These are phyloP conservation scores for Yamadazyma ubonensis DNA, from an alignment of 805 yeast genomes.

Conservation along the genomic window DNA sequence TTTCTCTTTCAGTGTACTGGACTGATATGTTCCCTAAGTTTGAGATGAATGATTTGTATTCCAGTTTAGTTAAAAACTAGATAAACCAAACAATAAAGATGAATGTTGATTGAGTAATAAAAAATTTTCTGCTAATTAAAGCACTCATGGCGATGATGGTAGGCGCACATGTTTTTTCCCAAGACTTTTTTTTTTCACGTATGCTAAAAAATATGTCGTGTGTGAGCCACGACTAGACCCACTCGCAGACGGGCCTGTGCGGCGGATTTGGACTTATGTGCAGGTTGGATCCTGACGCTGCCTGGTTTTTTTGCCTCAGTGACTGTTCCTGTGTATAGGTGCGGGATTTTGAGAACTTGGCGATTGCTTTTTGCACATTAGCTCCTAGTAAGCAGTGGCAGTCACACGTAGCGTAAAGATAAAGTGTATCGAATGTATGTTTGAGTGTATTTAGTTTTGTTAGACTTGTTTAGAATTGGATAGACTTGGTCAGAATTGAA, in stretches of 20 bases:
- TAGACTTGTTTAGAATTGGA: too few species aligned
- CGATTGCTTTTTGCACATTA: background rate
- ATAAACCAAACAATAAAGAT: slow-evolving; percentile 11
- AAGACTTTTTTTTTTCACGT: too few species aligned
- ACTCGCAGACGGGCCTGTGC: too few species aligned
- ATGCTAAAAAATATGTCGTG: too few species aligned
- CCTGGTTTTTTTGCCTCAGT: too few species aligned
- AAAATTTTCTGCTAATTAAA: slow-evolving; percentile 1
- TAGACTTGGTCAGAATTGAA: too few species aligned
- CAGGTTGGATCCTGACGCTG: background rate
- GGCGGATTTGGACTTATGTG: background rate
- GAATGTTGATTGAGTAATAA: slow-evolving; percentile 2
- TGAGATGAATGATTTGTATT: slow-evolving; percentile 6
- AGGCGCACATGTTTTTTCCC: background rate
- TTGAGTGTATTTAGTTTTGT: too few species aligned
- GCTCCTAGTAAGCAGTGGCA: background rate
- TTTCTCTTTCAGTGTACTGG: background rate
- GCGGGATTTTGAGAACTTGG: background rate
- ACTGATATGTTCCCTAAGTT: background rate
- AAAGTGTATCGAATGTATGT: too few species aligned
- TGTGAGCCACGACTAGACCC: too few species aligned
- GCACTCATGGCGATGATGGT: slow-evolving; percentile 2
- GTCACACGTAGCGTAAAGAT: background rate
- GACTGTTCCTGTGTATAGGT: too few species aligned
- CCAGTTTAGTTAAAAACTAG: slow-evolving; percentile 18